Percentiles rank a stretch among this genome's conserved stretches.
Conservation (phyloP, 129 eudicot species). For the Silybum marianum region DNA sequence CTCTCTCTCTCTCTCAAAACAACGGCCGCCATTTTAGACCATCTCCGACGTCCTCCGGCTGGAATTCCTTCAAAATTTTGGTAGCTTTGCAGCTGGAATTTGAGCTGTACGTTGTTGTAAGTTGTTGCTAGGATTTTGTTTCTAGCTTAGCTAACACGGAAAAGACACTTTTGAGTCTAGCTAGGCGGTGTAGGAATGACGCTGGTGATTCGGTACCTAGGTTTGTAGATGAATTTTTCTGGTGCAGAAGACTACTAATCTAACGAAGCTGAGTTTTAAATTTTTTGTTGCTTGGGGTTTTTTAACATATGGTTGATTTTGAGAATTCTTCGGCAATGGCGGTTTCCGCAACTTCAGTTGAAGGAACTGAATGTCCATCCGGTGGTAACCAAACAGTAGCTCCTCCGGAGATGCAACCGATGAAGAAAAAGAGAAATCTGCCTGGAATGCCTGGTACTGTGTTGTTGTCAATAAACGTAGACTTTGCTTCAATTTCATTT, state of each 20-base stretch:
- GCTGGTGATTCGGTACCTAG: slow-evolving; percentile 10
- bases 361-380: slow-evolving; percentile 35
- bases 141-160: not conserved
- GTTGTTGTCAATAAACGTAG: not conserved
- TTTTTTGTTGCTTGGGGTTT: not conserved
- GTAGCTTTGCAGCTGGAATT: not conserved
- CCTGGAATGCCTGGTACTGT: slow-evolving; percentile 91
- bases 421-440: slow-evolving; percentile 61
- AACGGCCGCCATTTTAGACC: slow-evolving; percentile 27
- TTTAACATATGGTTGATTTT: slow-evolving; percentile 47
- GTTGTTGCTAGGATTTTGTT: not conserved
- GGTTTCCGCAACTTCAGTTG: slow-evolving; percentile 44
- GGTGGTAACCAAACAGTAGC: slow-evolving; percentile 32
- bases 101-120: too few species aligned
- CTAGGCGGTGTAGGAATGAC: slow-evolving; percentile 17
- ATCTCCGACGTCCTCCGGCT: slow-evolving; percentile 6
- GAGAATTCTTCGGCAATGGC: slow-evolving; percentile 44
- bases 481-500: not conserved
- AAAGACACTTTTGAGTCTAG: not conserved
- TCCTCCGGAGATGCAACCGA: slow-evolving; percentile 28
- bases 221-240: not conserved
- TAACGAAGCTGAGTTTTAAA: slow-evolving; percentile 5
- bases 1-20: not conserved
- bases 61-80: not conserved
- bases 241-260: not conserved